Conservation (phyloP, 1,284 basidiomycete species). For the Mycosarcoma mackinlayi region DNA sequence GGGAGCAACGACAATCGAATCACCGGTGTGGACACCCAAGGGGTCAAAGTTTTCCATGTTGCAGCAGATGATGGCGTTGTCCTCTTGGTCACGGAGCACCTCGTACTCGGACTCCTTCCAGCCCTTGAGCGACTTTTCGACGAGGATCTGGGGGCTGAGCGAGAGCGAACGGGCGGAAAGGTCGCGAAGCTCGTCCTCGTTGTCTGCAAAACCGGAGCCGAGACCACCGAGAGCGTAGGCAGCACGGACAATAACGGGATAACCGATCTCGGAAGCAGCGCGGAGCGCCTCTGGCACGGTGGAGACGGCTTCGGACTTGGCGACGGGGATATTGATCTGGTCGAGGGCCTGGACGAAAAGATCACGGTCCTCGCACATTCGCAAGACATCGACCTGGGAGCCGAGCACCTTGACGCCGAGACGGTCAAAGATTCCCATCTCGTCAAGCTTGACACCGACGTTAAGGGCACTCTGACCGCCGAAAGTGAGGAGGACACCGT, state of each 20-base stretch:
- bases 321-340: constrained; percentile 97
- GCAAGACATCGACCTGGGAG: constrained; percentile 88
- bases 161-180: constrained; percentile 90
- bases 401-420: constrained; percentile 94
- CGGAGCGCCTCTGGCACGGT: constrained; percentile 89
- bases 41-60: constrained; percentile 99
- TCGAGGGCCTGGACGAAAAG: constrained; percentile 97
- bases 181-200: constrained; percentile 93
- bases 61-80: constrained; percentile 88
- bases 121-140: constrained; percentile 98
- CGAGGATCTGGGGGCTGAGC: constrained; percentile 93
- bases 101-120: constrained; percentile 99
- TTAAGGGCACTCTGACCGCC: constrained; percentile 98
- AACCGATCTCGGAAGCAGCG: constrained; percentile 91
- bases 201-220: constrained; percentile 96
- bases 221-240: constrained; percentile 98
- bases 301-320: constrained; percentile 97
- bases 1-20: constrained; percentile 99
- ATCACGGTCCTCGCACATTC: constrained; percentile 84
- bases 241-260: constrained; percentile 97
- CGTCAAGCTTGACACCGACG: constrained; percentile 96
- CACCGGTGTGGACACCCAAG: constrained; percentile 98
- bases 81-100: constrained; percentile 95
- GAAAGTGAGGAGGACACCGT: constrained; percentile 96
- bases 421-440: constrained; percentile 95